Conservation (phyloP, 768 basidiomycete genomes). For the Amyloporia xantha region DNA sequence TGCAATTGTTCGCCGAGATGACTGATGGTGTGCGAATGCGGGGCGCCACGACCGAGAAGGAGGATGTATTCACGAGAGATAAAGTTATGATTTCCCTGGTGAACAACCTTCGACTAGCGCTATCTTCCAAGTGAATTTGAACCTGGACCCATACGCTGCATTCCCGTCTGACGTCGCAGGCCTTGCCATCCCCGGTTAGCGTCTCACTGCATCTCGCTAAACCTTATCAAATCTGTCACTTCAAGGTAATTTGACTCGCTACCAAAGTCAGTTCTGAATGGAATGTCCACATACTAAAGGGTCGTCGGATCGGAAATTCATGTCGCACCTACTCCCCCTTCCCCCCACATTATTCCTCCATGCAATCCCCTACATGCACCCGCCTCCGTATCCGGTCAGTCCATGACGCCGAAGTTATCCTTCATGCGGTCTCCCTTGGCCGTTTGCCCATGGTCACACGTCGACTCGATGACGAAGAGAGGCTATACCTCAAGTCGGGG, state of each 20-base stretch:
- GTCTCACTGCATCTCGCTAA: neutral
- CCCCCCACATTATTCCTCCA: slow-evolving; percentile 16
- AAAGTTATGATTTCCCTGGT: neutral
- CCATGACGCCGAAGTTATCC: slow-evolving; percentile 32
- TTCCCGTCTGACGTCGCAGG: neutral
- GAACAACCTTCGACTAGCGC: neutral
- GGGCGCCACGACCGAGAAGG: no score
- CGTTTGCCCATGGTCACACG: slow-evolving; percentile 31
- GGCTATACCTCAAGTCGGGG: slow-evolving; percentile 27
- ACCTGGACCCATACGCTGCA: neutral
- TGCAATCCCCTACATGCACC: slow-evolving; percentile 31
- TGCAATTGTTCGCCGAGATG: no score
- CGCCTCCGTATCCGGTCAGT: slow-evolving; percentile 29
- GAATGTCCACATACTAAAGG: neutral
- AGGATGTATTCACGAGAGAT: no score
- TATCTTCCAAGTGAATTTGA: neutral
- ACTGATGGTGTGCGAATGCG: no score
- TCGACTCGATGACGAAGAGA: slow-evolving; percentile 34
- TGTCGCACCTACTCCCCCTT: slow-evolving; percentile 9
- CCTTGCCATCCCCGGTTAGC: neutral
- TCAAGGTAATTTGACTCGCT: neutral
- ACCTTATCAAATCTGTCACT: slow-evolving; percentile 4
- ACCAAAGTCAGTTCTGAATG: neutral
- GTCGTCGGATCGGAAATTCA: slow-evolving; percentile 4
- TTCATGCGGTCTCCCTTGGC: slow-evolving; percentile 30